Evolutionary conservation across 1,284 basidiomycete species (phyloP), one percentile per base, ranked within the genome.

Genomic region (Melanopsichium pennsylvanicum): DNA sequence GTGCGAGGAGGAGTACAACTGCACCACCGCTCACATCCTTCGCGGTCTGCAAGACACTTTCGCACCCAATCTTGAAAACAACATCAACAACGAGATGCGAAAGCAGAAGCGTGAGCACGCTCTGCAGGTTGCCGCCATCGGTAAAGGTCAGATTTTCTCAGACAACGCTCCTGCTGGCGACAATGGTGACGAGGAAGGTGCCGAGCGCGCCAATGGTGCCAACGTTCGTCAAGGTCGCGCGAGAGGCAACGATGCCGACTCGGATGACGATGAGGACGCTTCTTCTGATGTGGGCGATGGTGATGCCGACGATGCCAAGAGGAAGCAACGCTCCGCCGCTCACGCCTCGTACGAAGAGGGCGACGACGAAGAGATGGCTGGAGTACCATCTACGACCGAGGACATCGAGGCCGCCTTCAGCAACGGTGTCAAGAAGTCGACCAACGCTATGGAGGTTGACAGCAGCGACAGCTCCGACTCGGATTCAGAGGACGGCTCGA

Each of bases 1-100:
- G 80, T 97, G 95, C 82, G 82, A 84, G 46, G 84, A 88, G 35
- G 95, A 97, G 82, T 93, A 97, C 83, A 89, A 90, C 72, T 86
- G 94, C 36, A 86, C 86, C 29, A 86, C 88, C 1, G 76, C 84
- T 22, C 89, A 94, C 75, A 88, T 98, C 58, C 85, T 96, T 43
- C 83, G 85, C 16, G 85, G 87, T 10, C 88, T 98, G 63, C 86
- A 86, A 13, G 85, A 86, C 63, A 88, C 86, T 45, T 97, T 98
- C 82, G 90, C 93, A 5, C 83, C 87, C n/a, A 86, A 86, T 32
- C 84, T 98, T 72, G 92, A 90, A 82, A 91, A 89, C 82, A 93
- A 96, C 82, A 90, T 97, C 74, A 84, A 88, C 57, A 82, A 84
- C 37, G 95, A 97, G 84, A 87, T 97, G 84, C 92, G 91, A 83